Base-by-base conservation (phyloP, 1,284 basidiomycete species). In the Heterobasidion occidentale region DNA sequence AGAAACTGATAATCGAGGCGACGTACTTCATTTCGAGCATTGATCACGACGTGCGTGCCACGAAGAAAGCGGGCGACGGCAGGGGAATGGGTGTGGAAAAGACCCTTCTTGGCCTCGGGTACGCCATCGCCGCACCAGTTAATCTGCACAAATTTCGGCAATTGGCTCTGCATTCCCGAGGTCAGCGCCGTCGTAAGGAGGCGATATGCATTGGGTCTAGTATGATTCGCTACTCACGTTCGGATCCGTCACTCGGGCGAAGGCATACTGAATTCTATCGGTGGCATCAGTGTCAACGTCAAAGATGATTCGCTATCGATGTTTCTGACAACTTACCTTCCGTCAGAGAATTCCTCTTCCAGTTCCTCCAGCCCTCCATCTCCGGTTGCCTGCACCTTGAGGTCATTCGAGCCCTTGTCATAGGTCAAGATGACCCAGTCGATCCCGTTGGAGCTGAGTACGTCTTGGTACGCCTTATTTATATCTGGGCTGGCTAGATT, bases 121-220 rank as follows among this genome's bases (percentile, higher is more conserved):
- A 98, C 96, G 63, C 96, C 95, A 65, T 97, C 94, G 53, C 96
- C 95, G 65, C 92, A 94, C 94, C 92, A 94, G 63, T 92, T 92
- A 65, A 87, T 81, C 62, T 96, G 88, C 7, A 98, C 92, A 62
- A 95, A 93, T 73, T 98, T 98, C 58, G 88, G 80, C n/a, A 98
- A 79, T 63, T 88, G 77, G 66, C 85, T 90, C 86, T 95, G 65
- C 11, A 54, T 4, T 36, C 11, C 46, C 20, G 33, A 48, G 20
- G 4, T 45, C 36, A 27, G 33, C 12, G 54, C 48, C 45, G 47
- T 56, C 51, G 36, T 52, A 20, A 45, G 33, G 56, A 52, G 34
- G 20, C 9, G n/a, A 34, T 27, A 33, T 27, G 51, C 46, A 52
- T 54, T 52, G 34, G 9, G 12, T 42, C 38, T 36, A 6, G 50